Evolutionary conservation across 768 basidiomycete species (phyloP), one percentile per base, ranked within the genome.

Genomic region (Russula ochroleuca): DNA sequence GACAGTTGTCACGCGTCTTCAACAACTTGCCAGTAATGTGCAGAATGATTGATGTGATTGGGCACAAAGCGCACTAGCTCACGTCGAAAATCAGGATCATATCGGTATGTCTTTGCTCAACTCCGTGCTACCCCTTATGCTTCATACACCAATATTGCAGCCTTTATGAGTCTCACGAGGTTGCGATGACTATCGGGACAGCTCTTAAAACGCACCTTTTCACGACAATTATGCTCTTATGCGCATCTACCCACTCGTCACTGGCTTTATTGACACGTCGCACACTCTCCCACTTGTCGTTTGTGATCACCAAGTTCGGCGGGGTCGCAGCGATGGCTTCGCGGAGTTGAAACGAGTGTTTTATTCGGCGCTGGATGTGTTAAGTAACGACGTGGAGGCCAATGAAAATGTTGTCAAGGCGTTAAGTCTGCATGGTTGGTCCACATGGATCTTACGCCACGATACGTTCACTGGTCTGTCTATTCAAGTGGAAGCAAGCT

Each of bases 251-350:
- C 3, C 79, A 83, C 9, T 74, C 79, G 7, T 65, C 78, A 5
- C 76, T 92, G 11, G 85, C 88, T 2, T 74, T 82, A 6, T 73
- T 78, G 15, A 77, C 81, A 5, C 74, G 94, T 0, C 78, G 79
- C 31, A 82, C 81, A 0, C 78, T 94, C 13, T 84, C 82, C 14
- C 81, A 85, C 69, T 77, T 92, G 21, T 84, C 90, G 2, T 91
- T 91, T 69, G 81, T 93, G 53, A 83, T 93, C 9, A 83, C 86
- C 10, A 84, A 88, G 69, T 92, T 94, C 67, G 92, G 92, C 3
- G 88, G 90, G 9, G 79, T 88, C 28, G 76, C 17, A 74, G 75
- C 21, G 79, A 79, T 21, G 83, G 86, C 3, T 88, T 95, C 70
- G 70, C 78, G 31, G 88, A 93, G 69, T 79, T 94, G 47, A 86